These are phyloP conservation scores for Bruguiera sexangula DNA, from an alignment of 345 rosid genomes.

Conservation along the genomic window DNA sequence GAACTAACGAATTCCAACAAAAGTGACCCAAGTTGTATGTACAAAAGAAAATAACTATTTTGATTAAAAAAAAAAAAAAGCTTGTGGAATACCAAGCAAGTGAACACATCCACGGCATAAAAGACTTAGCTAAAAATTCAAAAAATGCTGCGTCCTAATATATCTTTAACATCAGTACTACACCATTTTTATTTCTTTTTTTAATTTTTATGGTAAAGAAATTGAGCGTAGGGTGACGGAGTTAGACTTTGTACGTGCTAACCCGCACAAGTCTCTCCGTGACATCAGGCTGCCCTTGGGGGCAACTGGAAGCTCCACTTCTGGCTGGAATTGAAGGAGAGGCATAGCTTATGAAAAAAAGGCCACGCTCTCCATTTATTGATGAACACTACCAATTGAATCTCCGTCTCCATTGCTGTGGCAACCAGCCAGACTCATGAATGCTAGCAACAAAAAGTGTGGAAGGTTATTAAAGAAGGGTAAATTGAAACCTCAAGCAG, in stretches of 20 bases:
- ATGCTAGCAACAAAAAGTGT: neutral
- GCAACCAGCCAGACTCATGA: constrained; percentile 1
- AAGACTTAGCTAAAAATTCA: too few species aligned
- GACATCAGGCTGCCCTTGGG: neutral
- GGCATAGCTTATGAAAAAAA: neutral
- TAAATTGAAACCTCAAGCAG: constrained; percentile 6
- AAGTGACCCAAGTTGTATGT: too few species aligned
- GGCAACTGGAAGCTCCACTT: neutral
- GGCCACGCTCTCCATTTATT: constrained; percentile 17
- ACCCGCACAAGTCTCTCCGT: too few species aligned
- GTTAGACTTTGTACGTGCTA: too few species aligned
- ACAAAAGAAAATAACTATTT: too few species aligned
- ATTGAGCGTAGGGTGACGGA: too few species aligned
- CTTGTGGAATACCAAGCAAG: too few species aligned
- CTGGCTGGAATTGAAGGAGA: neutral
- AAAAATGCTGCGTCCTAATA: constrained; percentile 2
- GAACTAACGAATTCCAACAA: too few species aligned
- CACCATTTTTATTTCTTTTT: too few species aligned
- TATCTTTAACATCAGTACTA: neutral
- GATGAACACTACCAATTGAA: constrained; percentile 4
- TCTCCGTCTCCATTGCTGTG: constrained; percentile 4
- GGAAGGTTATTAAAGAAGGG: constrained; percentile 8
- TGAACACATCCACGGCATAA: too few species aligned
- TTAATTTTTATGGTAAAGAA: neutral
- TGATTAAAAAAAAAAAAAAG: too few species aligned